These are phyloP conservation scores for Plasmopara muralis DNA, from an alignment of 352 stramenopile genomes.

Conservation along the genomic window DNA sequence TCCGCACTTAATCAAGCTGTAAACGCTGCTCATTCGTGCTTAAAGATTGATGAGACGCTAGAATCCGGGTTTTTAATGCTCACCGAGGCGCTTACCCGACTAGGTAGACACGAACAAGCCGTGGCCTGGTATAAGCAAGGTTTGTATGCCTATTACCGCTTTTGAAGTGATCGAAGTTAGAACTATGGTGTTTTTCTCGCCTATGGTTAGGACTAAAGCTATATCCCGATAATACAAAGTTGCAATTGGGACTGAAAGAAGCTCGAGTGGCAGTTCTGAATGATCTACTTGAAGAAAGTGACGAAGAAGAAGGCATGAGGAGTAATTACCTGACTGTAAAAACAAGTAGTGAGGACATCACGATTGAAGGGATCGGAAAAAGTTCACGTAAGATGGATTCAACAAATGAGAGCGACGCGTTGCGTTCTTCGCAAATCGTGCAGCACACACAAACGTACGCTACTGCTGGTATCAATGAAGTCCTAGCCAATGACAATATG, in stretches of 20 bases:
- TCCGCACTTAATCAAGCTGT: slow-evolving; percentile 24
- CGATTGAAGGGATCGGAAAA: slow-evolving; percentile 3
- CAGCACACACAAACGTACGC: slow-evolving; percentile 18
- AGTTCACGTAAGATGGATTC: neutral
- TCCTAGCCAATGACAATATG: slow-evolving; percentile 4
- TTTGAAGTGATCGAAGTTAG: neutral
- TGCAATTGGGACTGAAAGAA: slow-evolving; percentile 36
- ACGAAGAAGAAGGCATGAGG: slow-evolving; percentile 19
- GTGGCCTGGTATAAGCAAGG: slow-evolving; percentile 48
- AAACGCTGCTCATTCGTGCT: slow-evolving; percentile 20
- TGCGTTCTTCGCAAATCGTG: slow-evolving; percentile 16
- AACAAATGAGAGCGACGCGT: neutral
- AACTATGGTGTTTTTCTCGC: neutral
- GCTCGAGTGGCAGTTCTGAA: slow-evolving; percentile 54
- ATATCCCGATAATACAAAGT: slow-evolving; percentile 30
- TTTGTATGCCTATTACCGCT: slow-evolving; percentile 3
- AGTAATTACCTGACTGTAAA: neutral
- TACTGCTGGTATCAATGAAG: slow-evolving; percentile 11
- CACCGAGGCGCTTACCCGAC: slow-evolving; percentile 26
- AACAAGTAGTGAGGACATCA: neutral
- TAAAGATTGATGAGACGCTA: slow-evolving; percentile 19
- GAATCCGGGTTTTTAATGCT: slow-evolving; percentile 32
- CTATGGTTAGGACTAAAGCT: slow-evolving; percentile 33
- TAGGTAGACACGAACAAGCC: slow-evolving; percentile 30
- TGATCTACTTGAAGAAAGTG: slow-evolving; percentile 30